Base-by-base conservation (phyloP, 2,329 filamentous ascomycete genomes). In the Botrytis porri region DNA sequence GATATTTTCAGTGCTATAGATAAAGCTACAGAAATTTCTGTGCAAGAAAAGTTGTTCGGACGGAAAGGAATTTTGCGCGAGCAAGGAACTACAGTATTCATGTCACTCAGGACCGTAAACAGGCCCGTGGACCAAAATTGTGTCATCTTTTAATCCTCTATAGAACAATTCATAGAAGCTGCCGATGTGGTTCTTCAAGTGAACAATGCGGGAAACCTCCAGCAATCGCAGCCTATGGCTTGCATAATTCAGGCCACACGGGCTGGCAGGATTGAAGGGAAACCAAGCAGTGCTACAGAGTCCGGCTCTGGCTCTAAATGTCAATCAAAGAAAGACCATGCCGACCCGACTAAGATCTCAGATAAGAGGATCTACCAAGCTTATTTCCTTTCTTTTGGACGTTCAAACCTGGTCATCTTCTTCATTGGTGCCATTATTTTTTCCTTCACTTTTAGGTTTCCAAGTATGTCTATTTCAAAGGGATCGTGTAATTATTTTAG, bases 191-290 rank as follows among this genome's bases (percentile, higher is more conserved):
- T 75, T 77, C 45, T 83, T 80, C 73, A 82, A 57, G 80, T 82
- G 20, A 77, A 73, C 39, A 72, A 78, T 69, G 80, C 83, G 8
- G 85, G 88, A 59, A 78, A 82, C 29, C 81, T 85, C 20, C 5
- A 62, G 80, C 37, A 79, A 79, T 14, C 71, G 65, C 37, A 76
- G 82, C 48, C 71, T 73, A 10, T 79, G 81, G 22, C 80, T 83
- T 73, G 84, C 83, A 2, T 77, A 76, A 76, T 12, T 77, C 80
- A 74, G 73, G 10, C 37, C 22, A 18, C 35, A 6, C 9, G 22
- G 29, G 20, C 91, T 0, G 92, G 25, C 8, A 60, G 22, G 22
- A 12, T 25, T 6, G 57, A 60, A 8, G 32, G 57, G 18, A 20
- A 37, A 60, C 12, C n/a, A 18, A 37, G 37, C 20, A 37, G 6